Percentiles rank a stretch among this genome's conserved stretches.
phyloP scores from a whole-genome alignment of 2,329 filamentous ascomycete genomes.

The Alternaria gaisen region DNA sequence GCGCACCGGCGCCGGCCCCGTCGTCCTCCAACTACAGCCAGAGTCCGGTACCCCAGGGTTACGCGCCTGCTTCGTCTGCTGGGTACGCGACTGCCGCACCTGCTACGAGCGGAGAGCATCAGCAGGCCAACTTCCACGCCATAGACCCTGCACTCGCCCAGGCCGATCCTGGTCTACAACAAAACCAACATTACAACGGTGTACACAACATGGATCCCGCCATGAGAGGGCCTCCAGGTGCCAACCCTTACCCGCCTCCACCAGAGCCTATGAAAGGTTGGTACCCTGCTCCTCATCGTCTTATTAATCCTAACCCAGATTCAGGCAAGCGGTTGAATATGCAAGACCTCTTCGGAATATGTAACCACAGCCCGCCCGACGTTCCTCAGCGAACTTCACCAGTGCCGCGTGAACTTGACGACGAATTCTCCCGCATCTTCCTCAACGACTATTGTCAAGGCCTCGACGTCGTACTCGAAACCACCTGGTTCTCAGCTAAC shows the following conservation, averaged over 20 bases:
- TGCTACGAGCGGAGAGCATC: slow-evolving; percentile 46
- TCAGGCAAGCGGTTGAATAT: slow-evolving; percentile 49
- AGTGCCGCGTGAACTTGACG: slow-evolving; percentile 41
- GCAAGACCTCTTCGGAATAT: slow-evolving; percentile 47
- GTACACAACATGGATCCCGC: slow-evolving; percentile 44
- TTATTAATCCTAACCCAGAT: slow-evolving; percentile 11
- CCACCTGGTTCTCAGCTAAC: slow-evolving; percentile 76
- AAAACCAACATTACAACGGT: slow-evolving; percentile 45
- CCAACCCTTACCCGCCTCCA: slow-evolving; percentile 25
- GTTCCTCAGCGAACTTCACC: slow-evolving; percentile 41
- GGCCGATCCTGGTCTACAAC: slow-evolving; percentile 42
- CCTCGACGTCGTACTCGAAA: slow-evolving; percentile 64
- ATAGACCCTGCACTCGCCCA: slow-evolving; percentile 72
- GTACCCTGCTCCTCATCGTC: slow-evolving; percentile 1
- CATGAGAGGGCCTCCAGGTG: slow-evolving; percentile 38
- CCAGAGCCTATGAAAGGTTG: slow-evolving; percentile 44
- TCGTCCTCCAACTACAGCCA: slow-evolving; percentile 49
- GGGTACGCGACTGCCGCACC: slow-evolving; percentile 48
- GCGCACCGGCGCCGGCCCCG: slow-evolving; percentile 44
- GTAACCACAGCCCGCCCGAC: slow-evolving; percentile 47
- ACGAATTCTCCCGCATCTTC: slow-evolving; percentile 46
- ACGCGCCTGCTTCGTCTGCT: slow-evolving; percentile 56
- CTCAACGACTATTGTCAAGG: slow-evolving; percentile 48
- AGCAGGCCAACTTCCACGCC: slow-evolving; percentile 64
- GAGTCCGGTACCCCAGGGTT: slow-evolving; percentile 53